These are phyloP conservation scores for Mycena venus DNA, from an alignment of 768 basidiomycete genomes.

Conservation along the genomic window DNA sequence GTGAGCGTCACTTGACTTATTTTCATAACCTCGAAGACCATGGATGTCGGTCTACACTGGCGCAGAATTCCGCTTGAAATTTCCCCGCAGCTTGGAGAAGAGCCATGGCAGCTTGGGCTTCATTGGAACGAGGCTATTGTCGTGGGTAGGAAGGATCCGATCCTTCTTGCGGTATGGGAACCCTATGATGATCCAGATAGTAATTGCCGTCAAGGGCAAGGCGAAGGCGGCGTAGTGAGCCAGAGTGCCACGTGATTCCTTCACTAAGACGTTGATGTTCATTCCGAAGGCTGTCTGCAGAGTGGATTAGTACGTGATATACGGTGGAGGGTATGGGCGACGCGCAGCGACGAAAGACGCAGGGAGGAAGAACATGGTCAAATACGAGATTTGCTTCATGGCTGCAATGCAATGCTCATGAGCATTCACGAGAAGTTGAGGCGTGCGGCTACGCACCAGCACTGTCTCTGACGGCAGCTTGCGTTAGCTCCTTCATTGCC, in stretches of 20 bases:
- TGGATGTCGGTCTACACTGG: constrained; percentile 6
- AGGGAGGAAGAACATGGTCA: constrained; percentile 75
- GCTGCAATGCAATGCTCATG: constrained; percentile 39
- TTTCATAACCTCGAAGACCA: neutral
- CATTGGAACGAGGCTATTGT: neutral
- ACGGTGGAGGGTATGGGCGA: constrained; percentile 7
- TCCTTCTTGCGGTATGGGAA: constrained; percentile 50
- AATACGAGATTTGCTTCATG: constrained; percentile 68
- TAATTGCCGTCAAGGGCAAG: constrained; percentile 57
- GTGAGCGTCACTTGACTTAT: neutral
- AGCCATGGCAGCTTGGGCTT: neutral
- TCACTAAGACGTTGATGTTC: constrained; percentile 65
- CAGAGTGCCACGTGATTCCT: constrained; percentile 44
- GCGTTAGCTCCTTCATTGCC: constrained; percentile 55
- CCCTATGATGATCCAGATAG: constrained; percentile 60
- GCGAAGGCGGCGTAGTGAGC: constrained; percentile 53
- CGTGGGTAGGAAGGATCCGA: constrained; percentile 1
- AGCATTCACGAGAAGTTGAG: neutral
- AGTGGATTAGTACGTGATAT: neutral
- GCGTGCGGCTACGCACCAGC: constrained; percentile 43
- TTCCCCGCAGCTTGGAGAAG: neutral
- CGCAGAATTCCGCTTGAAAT: neutral
- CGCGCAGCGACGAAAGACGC: constrained; percentile 62
- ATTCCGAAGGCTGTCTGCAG: constrained; percentile 66
- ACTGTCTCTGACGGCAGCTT: constrained; percentile 58